A percentile compares a stretch with the other conserved stretches of the same genome.
phyloP scores from a whole-genome alignment of 2,329 filamentous ascomycete genomes.

The Scolecobasidium constrictum region DNA sequence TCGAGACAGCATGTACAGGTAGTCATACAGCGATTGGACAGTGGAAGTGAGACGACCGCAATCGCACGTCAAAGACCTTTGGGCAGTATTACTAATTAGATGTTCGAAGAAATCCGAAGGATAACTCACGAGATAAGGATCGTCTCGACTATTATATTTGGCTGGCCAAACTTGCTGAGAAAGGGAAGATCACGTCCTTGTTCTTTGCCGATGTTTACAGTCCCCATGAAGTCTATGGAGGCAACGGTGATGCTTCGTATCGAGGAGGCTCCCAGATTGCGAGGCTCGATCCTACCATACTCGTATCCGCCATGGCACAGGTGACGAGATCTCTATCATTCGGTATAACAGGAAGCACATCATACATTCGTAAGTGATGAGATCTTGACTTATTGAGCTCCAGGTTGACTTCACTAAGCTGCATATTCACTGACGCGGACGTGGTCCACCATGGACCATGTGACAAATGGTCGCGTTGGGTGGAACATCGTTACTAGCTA shows the following conservation, averaged over 20 bases:
- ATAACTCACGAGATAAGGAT: slow-evolving; percentile 6
- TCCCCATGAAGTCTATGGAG: slow-evolving; percentile 28
- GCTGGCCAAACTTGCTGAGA: slow-evolving; percentile 36
- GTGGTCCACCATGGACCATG: slow-evolving; percentile 20
- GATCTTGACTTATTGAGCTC: neutral
- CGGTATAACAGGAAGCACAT: slow-evolving; percentile 25
- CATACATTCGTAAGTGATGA: slow-evolving; percentile 18
- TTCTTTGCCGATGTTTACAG: slow-evolving; percentile 43
- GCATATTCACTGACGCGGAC: slow-evolving; percentile 37
- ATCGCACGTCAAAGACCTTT: neutral
- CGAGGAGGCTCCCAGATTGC: slow-evolving; percentile 14
- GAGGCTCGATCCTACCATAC: slow-evolving; percentile 25
- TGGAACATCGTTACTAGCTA: slow-evolving; percentile 26
- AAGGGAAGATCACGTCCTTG: slow-evolving; percentile 38
- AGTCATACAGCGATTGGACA: slow-evolving; percentile 9
- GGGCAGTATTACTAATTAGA: neutral
- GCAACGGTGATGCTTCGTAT: slow-evolving; percentile 10
- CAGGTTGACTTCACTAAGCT: slow-evolving; percentile 33
- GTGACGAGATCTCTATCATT: slow-evolving; percentile 31
- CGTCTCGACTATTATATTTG: slow-evolving; percentile 28
- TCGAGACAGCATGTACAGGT: slow-evolving; percentile 7
- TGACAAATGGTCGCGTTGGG: neutral
- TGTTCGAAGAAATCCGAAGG: neutral
- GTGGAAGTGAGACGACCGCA: slow-evolving; percentile 6
- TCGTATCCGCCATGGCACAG: slow-evolving; percentile 36